phyloP scores from a whole-genome alignment of 2,329 filamentous ascomycete species.

The Xylaria digitata region DNA sequence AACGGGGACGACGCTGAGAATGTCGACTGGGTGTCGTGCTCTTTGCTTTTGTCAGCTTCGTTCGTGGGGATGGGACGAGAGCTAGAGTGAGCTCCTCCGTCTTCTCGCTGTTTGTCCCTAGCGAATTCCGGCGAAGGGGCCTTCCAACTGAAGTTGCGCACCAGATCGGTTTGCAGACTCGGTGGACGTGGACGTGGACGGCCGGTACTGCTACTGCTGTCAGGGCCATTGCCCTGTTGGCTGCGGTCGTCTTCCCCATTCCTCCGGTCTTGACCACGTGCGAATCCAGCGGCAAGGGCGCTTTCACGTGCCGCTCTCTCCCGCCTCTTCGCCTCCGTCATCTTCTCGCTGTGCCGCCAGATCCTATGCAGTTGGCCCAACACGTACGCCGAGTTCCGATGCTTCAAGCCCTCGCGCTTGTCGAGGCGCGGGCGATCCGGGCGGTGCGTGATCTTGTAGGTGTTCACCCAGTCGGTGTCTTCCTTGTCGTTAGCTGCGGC shows the following conservation, averaged over 20 bases:
- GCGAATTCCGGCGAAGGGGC: neutral
- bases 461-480: slow-evolving; percentile 21
- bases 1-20: slow-evolving; percentile 13
- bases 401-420: slow-evolving; percentile 9
- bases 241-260: neutral
- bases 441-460: slow-evolving; percentile 32
- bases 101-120: neutral
- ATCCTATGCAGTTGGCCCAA: slow-evolving; percentile 25
- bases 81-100: neutral
- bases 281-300: neutral
- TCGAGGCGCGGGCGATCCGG: slow-evolving; percentile 30
- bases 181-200: neutral
- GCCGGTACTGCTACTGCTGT: neutral
- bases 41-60: neutral
- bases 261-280: neutral
- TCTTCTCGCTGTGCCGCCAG: slow-evolving; percentile 23
- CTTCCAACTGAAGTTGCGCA: neutral
- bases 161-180: neutral
- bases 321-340: slow-evolving; percentile 23
- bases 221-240: neutral
- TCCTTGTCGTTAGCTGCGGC: slow-evolving; percentile 14
- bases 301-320: slow-evolving; percentile 14
- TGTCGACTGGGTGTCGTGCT: neutral
- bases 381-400: slow-evolving; percentile 26
- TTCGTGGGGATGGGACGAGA: neutral